Evolutionary conservation across 2,329 filamentous ascomycete species (phyloP).

Genomic region (Zymoseptoria brevis): DNA sequence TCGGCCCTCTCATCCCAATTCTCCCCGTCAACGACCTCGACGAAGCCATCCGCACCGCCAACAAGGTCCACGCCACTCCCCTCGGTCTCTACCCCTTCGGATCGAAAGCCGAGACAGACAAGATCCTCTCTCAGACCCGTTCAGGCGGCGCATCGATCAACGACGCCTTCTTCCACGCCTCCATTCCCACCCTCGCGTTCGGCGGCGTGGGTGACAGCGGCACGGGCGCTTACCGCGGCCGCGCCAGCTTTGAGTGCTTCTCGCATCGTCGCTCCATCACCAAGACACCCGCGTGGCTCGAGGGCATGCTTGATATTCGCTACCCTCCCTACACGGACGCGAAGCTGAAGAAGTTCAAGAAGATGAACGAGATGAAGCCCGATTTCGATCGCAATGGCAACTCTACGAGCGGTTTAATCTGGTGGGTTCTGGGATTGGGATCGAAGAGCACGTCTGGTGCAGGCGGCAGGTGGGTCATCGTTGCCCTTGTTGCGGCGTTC

Average conservation of each 20-base stretch:
- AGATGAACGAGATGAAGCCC: constrained; percentile 46
- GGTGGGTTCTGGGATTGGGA: constrained; percentile 27
- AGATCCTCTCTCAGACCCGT: constrained; percentile 44
- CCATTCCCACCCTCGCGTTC: constrained; percentile 65
- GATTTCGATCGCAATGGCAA: constrained; percentile 54
- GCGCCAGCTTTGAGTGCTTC: constrained; percentile 62
- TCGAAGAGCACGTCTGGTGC: constrained; percentile 22
- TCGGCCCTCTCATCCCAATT: constrained; percentile 85
- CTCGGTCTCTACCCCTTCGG: constrained; percentile 82
- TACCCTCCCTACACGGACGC: constrained; percentile 52
- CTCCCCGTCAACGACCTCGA: constrained; percentile 72
- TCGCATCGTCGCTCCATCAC: constrained; percentile 55
- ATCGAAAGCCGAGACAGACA: constrained; percentile 65
- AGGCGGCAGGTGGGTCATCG: constrained; percentile 23
- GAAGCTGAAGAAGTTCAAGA: constrained; percentile 46
- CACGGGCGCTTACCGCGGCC: constrained; percentile 68
- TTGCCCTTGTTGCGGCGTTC: constrained; percentile 17
- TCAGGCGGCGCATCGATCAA: constrained; percentile 47
- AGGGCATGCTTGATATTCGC: constrained; percentile 57
- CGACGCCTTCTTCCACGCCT: constrained; percentile 60
- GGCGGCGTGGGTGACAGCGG: constrained; percentile 78
- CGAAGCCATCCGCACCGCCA: constrained; percentile 74
- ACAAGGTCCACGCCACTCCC: constrained; percentile 73
- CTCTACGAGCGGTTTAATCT: constrained; percentile 22
- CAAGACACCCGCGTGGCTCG: constrained; percentile 59